A percentile compares a stretch with the other conserved stretches of the same genome.
These are phyloP conservation scores for Macaranga tanarius DNA, from an alignment of 441 rosid species.

Conservation along the genomic window DNA sequence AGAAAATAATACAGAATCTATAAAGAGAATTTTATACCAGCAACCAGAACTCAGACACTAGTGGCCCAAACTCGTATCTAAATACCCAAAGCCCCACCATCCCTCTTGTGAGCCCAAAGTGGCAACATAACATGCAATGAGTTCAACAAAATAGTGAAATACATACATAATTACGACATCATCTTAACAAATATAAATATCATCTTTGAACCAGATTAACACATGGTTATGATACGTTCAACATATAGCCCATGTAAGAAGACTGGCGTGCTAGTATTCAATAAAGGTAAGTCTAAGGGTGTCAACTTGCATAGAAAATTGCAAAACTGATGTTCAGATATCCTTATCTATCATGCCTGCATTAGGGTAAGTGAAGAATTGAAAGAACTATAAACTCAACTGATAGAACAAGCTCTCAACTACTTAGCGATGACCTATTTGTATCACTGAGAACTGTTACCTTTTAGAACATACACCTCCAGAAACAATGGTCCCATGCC, in stretches of 20 bases:
- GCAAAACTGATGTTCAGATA: neutral
- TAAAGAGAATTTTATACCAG: neutral
- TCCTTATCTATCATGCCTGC: neutral
- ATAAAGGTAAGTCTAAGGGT: neutral
- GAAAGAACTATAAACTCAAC: neutral
- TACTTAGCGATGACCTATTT: neutral
- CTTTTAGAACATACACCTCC: slow-evolving; percentile 8
- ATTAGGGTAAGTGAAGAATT: neutral
- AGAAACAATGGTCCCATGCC: slow-evolving; percentile 8
- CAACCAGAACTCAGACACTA: neutral
- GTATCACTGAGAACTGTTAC: slow-evolving; percentile 5
- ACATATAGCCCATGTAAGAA: neutral
- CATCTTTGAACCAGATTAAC: neutral
- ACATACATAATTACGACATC: too few relatives aligned
- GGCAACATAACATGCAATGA: too few relatives aligned
- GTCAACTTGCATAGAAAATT: neutral
- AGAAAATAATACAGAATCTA: neutral
- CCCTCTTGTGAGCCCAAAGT: too few relatives aligned
- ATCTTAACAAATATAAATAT: too few relatives aligned
- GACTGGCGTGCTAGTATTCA: neutral
- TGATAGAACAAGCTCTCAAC: neutral
- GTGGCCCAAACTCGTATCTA: too few relatives aligned
- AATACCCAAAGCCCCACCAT: too few relatives aligned
- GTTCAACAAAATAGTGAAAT: too few relatives aligned
- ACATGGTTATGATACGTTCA: neutral